Evolutionary conservation across 2,329 filamentous ascomycete genomes (phyloP).

Genomic region (Neobulgaria alba): DNA sequence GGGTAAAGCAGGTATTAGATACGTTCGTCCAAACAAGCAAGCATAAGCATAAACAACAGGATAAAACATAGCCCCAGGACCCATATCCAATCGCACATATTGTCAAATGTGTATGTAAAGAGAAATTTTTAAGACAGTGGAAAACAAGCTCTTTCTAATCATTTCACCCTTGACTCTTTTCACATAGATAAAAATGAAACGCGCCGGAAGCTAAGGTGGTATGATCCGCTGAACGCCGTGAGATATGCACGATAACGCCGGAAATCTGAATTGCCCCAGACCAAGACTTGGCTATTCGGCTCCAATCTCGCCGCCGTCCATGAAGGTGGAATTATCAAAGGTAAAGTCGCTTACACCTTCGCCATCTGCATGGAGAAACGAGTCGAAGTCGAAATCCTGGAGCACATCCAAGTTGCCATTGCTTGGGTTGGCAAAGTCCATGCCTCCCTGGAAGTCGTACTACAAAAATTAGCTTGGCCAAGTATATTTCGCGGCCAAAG

Average conservation of each 20-base stretch:
- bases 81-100: constrained; percentile 21
- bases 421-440: constrained; percentile 49
- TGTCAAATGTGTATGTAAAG: constrained; percentile 22
- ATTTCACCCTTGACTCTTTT: constrained; percentile 23
- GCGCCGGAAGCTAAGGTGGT: constrained; percentile 22
- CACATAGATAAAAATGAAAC: constrained; percentile 25
- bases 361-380: constrained; percentile 53
- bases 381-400: constrained; percentile 61
- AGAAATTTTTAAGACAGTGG: constrained; percentile 21
- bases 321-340: constrained; percentile 44
- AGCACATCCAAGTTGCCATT: constrained; percentile 45
- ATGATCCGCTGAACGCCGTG: constrained; percentile 28
- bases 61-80: constrained; percentile 14
- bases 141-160: constrained; percentile 24
- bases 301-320: constrained; percentile 50
- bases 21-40: constrained; percentile 20
- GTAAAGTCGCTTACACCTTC: constrained; percentile 41
- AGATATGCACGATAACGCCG: constrained; percentile 29
- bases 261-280: constrained; percentile 20
- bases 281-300: constrained; percentile 37
- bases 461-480: constrained; percentile 21
- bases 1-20: constrained; percentile 25
- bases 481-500: not conserved
- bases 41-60: constrained; percentile 23
- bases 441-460: constrained; percentile 22